phyloP scores from a whole-genome alignment of 2,329 filamentous ascomycete species.

The Zelopaecilomyces penicillatus region DNA sequence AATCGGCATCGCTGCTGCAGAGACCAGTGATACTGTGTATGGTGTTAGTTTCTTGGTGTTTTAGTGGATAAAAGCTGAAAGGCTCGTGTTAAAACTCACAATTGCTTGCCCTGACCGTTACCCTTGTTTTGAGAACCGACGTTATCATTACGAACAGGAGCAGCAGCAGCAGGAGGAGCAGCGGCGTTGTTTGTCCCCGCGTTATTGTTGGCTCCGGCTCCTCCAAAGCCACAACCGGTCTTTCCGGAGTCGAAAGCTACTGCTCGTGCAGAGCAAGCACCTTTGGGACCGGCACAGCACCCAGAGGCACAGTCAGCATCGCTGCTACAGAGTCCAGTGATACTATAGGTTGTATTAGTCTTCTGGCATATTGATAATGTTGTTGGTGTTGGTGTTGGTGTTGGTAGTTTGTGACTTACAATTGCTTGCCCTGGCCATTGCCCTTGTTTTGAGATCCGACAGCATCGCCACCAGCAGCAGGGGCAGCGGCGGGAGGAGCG shows the following conservation, averaged over 20 bases:
- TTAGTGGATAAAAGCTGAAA: neutral
- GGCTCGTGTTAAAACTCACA: constrained; percentile 3
- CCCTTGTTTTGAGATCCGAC: constrained; percentile 17
- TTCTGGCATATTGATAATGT: neutral
- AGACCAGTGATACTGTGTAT: constrained; percentile 14
- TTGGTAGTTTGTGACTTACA: constrained; percentile 3
- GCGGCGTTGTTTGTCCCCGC: too few relatives aligned
- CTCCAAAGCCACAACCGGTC: constrained; percentile 23
- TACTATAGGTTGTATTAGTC: constrained; percentile 1
- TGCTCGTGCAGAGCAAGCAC: constrained; percentile 20
- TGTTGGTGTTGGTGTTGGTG: too few relatives aligned
- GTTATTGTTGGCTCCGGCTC: too few relatives aligned
- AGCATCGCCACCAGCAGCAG: constrained; percentile 1
- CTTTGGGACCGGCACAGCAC: constrained; percentile 21
- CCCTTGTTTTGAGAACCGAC: constrained; percentile 17
- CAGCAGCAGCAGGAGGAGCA: neutral
- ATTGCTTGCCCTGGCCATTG: constrained; percentile 16
- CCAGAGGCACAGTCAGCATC: constrained; percentile 20
- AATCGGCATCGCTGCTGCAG: constrained; percentile 18
- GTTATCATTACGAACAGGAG: constrained; percentile 10
- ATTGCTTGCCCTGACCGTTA: constrained; percentile 16
- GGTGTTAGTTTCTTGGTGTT: neutral
- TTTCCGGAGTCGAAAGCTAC: constrained; percentile 22
- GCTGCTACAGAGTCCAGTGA: constrained; percentile 17
- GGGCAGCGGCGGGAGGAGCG: neutral